These are phyloP conservation scores for Barnettozyma sp. DNA, from an alignment of 805 yeast species.

Conservation along the genomic window DNA sequence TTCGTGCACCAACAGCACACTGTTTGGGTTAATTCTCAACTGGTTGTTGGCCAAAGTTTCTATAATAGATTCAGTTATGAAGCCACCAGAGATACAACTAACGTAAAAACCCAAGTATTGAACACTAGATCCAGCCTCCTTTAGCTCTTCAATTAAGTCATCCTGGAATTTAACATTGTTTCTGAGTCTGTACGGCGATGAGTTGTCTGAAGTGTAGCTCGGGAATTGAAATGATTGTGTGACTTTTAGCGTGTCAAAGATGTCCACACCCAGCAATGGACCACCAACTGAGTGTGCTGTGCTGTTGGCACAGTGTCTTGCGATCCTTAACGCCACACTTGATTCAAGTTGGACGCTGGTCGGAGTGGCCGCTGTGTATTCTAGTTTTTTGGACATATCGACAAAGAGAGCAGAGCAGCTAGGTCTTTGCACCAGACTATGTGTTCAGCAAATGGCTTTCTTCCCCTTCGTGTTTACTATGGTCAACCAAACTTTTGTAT, in stretches of 20 bases:
- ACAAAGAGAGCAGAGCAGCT: too few relatives aligned
- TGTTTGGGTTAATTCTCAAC: conserved; percentile 41
- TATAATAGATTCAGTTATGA: conserved; percentile 55
- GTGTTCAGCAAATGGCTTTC: too few relatives aligned
- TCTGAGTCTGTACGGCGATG: conserved; percentile 49
- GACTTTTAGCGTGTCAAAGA: conserved; percentile 37
- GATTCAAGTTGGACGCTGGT: conserved; percentile 22
- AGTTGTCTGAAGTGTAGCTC: conserved; percentile 44
- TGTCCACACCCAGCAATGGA: conserved; percentile 68
- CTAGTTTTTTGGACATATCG: conserved; percentile 6
- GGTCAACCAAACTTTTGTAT: too few relatives aligned
- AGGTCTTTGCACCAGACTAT: too few relatives aligned
- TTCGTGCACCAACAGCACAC: conserved; percentile 60
- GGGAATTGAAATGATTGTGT: conserved; percentile 70
- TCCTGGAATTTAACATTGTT: conserved; percentile 62
- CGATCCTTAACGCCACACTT: conserved; percentile 45
- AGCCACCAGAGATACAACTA: conserved; percentile 61
- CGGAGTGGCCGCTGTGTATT: conserved; percentile 17
- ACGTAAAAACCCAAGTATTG: conserved; percentile 81
- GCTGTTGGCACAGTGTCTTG: conserved; percentile 60
- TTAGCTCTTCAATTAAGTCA: conserved; percentile 56
- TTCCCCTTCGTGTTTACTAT: too few relatives aligned
- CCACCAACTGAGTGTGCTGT: conserved; percentile 61
- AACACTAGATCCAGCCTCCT: conserved; percentile 55
- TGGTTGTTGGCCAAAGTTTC: conserved; percentile 67